A percentile compares a stretch with the other conserved stretches of the same genome.
These are phyloP conservation scores for Laetiporus sulphureus DNA, from an alignment of 1,284 basidiomycete species.

Conservation along the genomic window DNA sequence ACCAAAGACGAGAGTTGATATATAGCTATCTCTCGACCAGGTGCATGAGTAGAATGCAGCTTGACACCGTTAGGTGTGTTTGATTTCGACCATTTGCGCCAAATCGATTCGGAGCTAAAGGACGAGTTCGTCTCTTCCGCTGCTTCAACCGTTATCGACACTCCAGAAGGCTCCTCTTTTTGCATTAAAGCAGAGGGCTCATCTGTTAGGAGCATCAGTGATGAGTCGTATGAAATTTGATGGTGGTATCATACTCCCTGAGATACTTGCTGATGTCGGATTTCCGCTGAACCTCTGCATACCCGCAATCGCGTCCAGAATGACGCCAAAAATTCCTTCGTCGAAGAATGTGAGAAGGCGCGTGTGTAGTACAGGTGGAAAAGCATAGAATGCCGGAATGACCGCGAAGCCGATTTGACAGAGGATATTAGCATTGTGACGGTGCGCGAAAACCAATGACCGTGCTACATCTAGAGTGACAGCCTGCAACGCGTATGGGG, in stretches of 20 bases:
- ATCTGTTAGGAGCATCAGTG: too few species aligned
- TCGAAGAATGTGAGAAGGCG: slow-evolving; percentile 61
- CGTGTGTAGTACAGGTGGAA: slow-evolving; percentile 48
- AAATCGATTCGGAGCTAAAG: slow-evolving; percentile 15
- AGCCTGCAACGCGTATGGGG: slow-evolving; percentile 61
- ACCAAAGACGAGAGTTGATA: slow-evolving; percentile 57
- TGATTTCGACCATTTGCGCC: slow-evolving; percentile 27
- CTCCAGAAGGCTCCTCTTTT: slow-evolving; percentile 17
- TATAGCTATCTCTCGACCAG: slow-evolving; percentile 45
- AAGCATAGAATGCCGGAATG: slow-evolving; percentile 63
- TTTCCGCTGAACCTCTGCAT: too few species aligned
- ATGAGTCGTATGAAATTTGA: too few species aligned
- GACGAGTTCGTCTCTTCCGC: slow-evolving; percentile 28
- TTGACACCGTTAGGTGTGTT: slow-evolving; percentile 16
- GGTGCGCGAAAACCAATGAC: slow-evolving; percentile 48
- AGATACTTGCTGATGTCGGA: too few species aligned
- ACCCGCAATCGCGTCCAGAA: slow-evolving; percentile 45
- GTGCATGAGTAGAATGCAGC: slow-evolving; percentile 47
- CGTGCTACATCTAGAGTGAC: slow-evolving; percentile 57
- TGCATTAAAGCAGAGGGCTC: slow-evolving; percentile 10
- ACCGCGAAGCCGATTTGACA: slow-evolving; percentile 56
- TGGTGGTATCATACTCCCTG: not conserved
- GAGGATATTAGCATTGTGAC: slow-evolving; percentile 42
- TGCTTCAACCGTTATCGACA: slow-evolving; percentile 59
- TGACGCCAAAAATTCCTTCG: slow-evolving; percentile 42